phyloP scores from a whole-genome alignment of 2,329 filamentous ascomycete species.

The Grosmannia clavigera region DNA sequence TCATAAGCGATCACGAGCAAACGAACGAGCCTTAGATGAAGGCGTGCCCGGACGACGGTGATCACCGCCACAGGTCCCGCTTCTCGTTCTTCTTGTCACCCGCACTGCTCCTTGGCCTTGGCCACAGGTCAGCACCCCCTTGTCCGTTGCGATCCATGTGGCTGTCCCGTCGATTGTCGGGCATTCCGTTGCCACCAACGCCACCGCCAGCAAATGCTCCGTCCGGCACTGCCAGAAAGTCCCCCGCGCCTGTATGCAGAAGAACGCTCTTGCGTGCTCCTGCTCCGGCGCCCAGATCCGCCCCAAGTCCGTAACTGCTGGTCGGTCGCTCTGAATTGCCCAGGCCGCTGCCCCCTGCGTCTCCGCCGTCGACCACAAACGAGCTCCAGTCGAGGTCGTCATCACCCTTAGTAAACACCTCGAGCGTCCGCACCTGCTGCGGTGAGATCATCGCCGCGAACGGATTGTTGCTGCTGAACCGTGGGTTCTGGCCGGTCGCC shows the following conservation, averaged over 20 bases:
- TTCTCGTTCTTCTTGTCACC: conserved; percentile 25
- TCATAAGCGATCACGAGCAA: too few species aligned
- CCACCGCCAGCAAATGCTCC: conserved; percentile 8
- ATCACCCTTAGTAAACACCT: conserved; percentile 48
- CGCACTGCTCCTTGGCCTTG: conserved; percentile 29
- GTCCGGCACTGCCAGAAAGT: conserved; percentile 40
- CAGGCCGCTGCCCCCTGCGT: conserved; percentile 12
- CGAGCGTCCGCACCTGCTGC: conserved; percentile 29
- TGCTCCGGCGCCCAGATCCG: conserved; percentile 37
- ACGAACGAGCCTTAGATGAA: too few species aligned
- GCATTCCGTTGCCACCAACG: not conserved
- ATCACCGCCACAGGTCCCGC: conserved; percentile 31
- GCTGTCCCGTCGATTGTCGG: not conserved
- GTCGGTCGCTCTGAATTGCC: conserved; percentile 27
- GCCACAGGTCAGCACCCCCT: conserved; percentile 26
- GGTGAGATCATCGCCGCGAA: conserved; percentile 29
- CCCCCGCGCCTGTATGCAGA: conserved; percentile 36
- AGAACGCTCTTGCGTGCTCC: conserved; percentile 41
- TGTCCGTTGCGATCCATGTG: conserved; percentile 7
- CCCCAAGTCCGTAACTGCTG: conserved; percentile 45
- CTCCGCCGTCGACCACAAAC: conserved; percentile 30
- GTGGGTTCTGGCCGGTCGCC: conserved; percentile 19
- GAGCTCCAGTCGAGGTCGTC: conserved; percentile 48
- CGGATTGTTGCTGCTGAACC: conserved; percentile 50
- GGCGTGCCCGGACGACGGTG: too few species aligned